These are phyloP conservation scores for Athelia sp. DNA, from an alignment of 1,284 basidiomycete genomes.

Conservation along the genomic window DNA sequence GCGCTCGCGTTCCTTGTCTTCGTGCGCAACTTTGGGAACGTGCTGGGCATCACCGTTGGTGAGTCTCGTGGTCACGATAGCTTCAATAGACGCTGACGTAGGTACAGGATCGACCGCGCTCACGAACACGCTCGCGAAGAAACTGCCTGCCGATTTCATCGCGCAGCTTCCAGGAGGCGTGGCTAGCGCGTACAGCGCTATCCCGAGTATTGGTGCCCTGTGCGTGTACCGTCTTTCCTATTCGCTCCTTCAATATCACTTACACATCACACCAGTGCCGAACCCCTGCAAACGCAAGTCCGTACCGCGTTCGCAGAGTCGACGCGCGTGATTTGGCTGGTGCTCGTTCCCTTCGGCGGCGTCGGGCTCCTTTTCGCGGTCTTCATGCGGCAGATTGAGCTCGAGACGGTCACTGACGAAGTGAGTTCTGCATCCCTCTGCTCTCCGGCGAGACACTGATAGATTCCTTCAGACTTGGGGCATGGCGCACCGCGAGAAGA, in stretches of 20 bases:
- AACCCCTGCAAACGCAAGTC: background rate
- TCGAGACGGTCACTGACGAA: background rate
- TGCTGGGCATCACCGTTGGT: background rate
- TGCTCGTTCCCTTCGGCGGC: background rate
- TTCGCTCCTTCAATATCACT: no score
- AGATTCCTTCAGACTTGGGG: no score
- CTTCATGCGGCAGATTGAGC: background rate
- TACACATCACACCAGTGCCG: background rate
- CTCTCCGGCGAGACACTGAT: no score
- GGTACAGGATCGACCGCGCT: background rate
- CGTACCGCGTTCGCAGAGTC: background rate
- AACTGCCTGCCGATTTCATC: background rate
- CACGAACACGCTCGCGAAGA: background rate
- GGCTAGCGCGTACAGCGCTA: background rate
- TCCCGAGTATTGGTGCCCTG: background rate
- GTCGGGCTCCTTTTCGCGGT: background rate
- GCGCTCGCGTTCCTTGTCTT: background rate
- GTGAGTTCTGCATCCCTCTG: no score
- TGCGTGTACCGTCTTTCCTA: conserved; percentile 1
- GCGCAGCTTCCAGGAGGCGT: background rate
- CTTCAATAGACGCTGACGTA: no score
- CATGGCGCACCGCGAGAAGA: no score
- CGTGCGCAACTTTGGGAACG: background rate
- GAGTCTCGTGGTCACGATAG: background rate
- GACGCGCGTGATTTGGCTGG: background rate